Evolutionary conservation across 805 yeast species (phyloP), one percentile per base, ranked within the genome.

Genomic region (Lachancea waltii): DNA sequence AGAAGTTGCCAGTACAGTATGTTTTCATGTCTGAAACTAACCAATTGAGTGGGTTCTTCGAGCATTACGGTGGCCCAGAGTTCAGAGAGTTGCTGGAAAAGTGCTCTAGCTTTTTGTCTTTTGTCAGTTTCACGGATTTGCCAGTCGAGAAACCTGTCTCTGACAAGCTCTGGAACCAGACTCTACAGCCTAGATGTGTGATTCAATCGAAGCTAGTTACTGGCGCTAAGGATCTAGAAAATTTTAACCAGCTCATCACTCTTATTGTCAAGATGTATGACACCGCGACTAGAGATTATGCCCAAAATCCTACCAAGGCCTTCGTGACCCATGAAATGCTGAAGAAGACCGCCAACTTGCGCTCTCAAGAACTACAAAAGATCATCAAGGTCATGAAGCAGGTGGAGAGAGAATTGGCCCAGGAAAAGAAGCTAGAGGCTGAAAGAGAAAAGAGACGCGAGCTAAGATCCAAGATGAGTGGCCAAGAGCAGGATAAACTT

Each of bases 1-100:
- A 71, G 19, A 70, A 73, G 48, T 68, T 90, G 50, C 95, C 96
- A 24, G 51, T 64, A 31, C 77, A 82, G 46, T 84, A 72, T 55
- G 95, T 85, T 19, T 85, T 76, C 65, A 89, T 92, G 97, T 70
- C 83, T 50, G 99, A 92, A 69, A 77, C 77, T 41, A 71, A 79
- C 44, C 97, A 90, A 59, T 70, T 85, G 65, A 86, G 81, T 48
- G 85, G 77, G 4, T 65, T 75, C 41, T 64, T 84, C 36, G 69
- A 72, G 48, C 70, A 77, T 36, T 47, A 67, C 56, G 44, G 45
- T n/a, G 46, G 35, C 34, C 41, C 47, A n/a, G 69, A 70, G 33
- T 57, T 80, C 37, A 62, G 65, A 20, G 67, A 67, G 22, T 64
- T 75, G 21, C 56, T 77, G 42, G 46, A 52, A 10, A 66, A 64